phyloP scores from a whole-genome alignment of 306 rosid species.

The Quercus parvula region DNA sequence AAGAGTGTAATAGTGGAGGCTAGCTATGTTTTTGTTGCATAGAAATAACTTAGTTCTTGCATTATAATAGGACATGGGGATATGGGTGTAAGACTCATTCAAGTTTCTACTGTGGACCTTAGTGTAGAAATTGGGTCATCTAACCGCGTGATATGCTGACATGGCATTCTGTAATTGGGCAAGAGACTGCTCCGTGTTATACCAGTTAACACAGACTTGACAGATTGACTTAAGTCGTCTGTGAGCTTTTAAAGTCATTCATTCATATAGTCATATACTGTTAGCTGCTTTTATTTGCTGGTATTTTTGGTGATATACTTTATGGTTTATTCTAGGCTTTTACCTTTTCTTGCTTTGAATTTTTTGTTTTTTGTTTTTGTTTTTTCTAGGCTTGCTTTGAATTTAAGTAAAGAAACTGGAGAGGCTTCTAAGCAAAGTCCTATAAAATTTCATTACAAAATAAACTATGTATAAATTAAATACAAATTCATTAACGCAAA shows the following conservation, averaged over 20 bases:
- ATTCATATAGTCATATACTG: background rate
- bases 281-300: background rate
- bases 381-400: background rate
- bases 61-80: background rate
- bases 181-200: background rate
- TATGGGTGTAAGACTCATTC: too few species aligned
- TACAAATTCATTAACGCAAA: too few species aligned
- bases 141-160: background rate
- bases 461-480: background rate
- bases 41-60: background rate
- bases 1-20: background rate
- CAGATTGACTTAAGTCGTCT: constrained; percentile 25
- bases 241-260: background rate
- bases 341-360: background rate
- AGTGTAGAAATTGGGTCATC: background rate
- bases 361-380: background rate
- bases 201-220: constrained; percentile 24
- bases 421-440: constrained; percentile 19
- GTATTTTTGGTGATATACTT: background rate
- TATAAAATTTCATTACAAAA: background rate
- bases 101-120: background rate
- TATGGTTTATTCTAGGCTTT: too few species aligned
- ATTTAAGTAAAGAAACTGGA: background rate
- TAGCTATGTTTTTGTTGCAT: constrained; percentile 1
- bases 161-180: background rate